These are phyloP conservation scores for Coniella vitis DNA, from an alignment of 2,329 filamentous ascomycete species.

Conservation along the genomic window DNA sequence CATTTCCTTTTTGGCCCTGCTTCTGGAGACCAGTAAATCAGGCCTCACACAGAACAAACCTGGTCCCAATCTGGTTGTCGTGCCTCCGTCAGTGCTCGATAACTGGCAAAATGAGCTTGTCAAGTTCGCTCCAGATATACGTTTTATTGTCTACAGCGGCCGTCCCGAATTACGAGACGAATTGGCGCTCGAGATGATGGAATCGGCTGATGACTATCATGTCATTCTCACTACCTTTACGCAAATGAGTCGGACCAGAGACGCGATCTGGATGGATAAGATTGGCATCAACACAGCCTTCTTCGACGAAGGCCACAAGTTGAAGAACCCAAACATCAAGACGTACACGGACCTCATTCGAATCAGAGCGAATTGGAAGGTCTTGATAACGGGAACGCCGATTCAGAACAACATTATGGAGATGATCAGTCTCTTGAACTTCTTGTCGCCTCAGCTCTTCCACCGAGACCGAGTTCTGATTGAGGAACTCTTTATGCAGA, in stretches of 20 bases:
- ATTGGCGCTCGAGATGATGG: slow-evolving; percentile 49
- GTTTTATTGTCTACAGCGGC: slow-evolving; percentile 65
- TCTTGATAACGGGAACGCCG: slow-evolving; percentile 85
- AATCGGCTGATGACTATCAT: slow-evolving; percentile 15
- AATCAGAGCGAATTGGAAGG: slow-evolving; percentile 74
- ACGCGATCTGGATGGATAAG: slow-evolving; percentile 43
- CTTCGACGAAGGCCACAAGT: slow-evolving; percentile 89
- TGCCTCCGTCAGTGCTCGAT: slow-evolving; percentile 87
- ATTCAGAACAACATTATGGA: slow-evolving; percentile 93
- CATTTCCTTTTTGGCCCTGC: slow-evolving; percentile 80
- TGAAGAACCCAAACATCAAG: slow-evolving; percentile 82
- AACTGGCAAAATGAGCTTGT: slow-evolving; percentile 93
- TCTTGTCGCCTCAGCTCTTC: slow-evolving; percentile 86
- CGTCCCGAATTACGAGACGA: slow-evolving; percentile 58
- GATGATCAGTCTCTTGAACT: slow-evolving; percentile 82
- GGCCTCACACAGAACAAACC: slow-evolving; percentile 29
- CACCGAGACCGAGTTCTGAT: slow-evolving; percentile 68
- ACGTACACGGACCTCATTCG: slow-evolving; percentile 72
- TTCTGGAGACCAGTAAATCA: slow-evolving; percentile 57
- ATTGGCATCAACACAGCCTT: slow-evolving; percentile 53
- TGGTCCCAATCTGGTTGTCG: slow-evolving; percentile 77
- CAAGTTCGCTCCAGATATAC: slow-evolving; percentile 72
- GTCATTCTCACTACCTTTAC: slow-evolving; percentile 31
- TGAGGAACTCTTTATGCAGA: slow-evolving; percentile 85
- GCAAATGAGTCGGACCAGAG: slow-evolving; percentile 47